A percentile compares a stretch with the other conserved stretches of the same genome.
phyloP scores from a whole-genome alignment of 2,329 filamentous ascomycete species.

The Diaporthe batatas region DNA sequence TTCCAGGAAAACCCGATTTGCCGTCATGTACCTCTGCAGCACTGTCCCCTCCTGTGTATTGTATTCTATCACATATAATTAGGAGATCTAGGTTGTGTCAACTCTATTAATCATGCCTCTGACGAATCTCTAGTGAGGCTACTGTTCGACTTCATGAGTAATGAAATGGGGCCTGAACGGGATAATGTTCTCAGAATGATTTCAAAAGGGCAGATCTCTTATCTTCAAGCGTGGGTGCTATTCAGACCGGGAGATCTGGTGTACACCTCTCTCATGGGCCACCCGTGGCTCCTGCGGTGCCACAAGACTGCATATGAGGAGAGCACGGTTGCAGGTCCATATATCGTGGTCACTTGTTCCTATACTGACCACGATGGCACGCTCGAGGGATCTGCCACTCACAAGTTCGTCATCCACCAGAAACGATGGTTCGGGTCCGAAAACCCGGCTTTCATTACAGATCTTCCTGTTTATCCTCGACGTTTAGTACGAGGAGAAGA shows the following conservation, averaged over 20 bases:
- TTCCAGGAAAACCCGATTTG: background rate
- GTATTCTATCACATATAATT: no score
- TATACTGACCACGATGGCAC: conserved; percentile 16
- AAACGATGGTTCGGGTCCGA: conserved; percentile 13
- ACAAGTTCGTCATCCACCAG: conserved; percentile 3
- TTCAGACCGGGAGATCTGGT: conserved; percentile 15
- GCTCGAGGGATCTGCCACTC: background rate
- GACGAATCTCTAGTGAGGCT: background rate
- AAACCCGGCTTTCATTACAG: conserved; percentile 1
- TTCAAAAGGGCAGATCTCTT: background rate
- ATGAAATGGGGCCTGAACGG: conserved; percentile 3
- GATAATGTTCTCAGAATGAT: background rate
- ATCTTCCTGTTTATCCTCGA: background rate
- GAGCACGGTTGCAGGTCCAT: background rate
- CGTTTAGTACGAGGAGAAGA: background rate
- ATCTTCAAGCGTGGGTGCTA: conserved; percentile 2
- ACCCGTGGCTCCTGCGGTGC: conserved; percentile 4
- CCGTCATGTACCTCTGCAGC: background rate
- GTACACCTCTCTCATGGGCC: background rate
- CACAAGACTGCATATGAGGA: conserved; percentile 12
- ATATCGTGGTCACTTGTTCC: background rate
- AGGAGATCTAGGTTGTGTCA: background rate
- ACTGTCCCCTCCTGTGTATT: accelerated
- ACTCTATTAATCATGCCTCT: background rate
- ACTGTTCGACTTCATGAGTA: conserved; percentile 8